Evolutionary conservation across 2,329 filamentous ascomycete genomes (phyloP), one percentile per base, ranked within the genome.

Genomic region (Juglanconis sp.): DNA sequence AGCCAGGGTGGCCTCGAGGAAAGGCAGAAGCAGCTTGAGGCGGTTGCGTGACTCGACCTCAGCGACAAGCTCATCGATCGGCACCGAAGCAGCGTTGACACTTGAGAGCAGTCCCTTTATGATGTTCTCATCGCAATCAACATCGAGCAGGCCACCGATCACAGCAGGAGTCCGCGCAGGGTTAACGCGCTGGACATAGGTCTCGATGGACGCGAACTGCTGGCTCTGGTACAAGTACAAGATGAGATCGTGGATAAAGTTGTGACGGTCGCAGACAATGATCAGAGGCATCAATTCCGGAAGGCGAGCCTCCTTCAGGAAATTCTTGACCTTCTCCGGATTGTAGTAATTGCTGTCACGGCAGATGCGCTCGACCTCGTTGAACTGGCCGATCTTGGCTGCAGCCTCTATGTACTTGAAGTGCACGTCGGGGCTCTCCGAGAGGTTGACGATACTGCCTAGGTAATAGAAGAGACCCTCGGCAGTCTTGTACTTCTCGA

Each of bases 371-470:
- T 99, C 94, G 24, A 99, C 95, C 72, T 99, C 95, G 66, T 91
- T 93, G 71, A 96, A 86, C 76, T 99, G 94, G 35, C 89, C 87
- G 86, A 96, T 96, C 71, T 88, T 90, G 31, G 93, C 96, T 36
- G 96, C 95, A 59, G 95, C 92, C 77, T 99, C 94, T 62, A 99
- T 96, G 76, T 99, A 99, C 82, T 99, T 99, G 87, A 97, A 99
- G 73, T 95, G 90, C 35, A 99, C 95, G 72, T 99, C 95, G 30
- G 90, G 84, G 69, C 98, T 95, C 74, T 98, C 92, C 60, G 91
- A 96, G 52, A 99, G 81, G 74, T 99, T 99, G 76, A 99, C 94
- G 68, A 99, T 96, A 73, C 93, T 96, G 63, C 95, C 95, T 15
- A 99, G 87, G 78, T 97, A 99, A 81, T 96, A 97, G 84, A 95